Base-by-base conservation (phyloP, 768 basidiomycete genomes). In the Holtermanniella nyarrowii region DNA sequence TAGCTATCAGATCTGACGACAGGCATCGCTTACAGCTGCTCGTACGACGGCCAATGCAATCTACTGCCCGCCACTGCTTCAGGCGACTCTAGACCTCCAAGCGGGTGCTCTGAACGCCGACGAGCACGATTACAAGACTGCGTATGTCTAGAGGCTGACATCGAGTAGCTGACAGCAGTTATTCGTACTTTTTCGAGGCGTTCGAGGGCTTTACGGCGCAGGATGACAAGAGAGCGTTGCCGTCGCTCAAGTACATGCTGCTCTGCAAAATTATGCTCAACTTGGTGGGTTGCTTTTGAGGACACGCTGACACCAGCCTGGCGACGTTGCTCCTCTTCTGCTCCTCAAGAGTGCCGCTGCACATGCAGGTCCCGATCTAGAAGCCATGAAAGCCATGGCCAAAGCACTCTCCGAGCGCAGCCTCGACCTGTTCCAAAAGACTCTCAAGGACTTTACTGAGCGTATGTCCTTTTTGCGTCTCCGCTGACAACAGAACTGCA, bases 181-280 rank as follows among this genome's bases (percentile, higher is more conserved):
- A 95, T 72, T 89, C 87, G 0, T 99, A 97, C 74, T 97, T 96
- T 74, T 89, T 87, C 61, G 93, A 97, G 73, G 83, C 89, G 2
- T 96, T 97, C 57, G 95, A 99, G 73, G 89, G 83, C 47, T 76
- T 89, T 58, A 80, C 81, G 40, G 70, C 81, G 1, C 84, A 88
- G 52, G 89, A 84, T 18, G 83, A 88, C 57, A 79, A 81, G 40
- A 77, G 73, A 31, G 88, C 89, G 0, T 76, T 95, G 18, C 80
- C 79, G 1, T 89, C 89, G 3, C 76, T 99, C 58, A 97, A 99
- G 73, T 97, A 99, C 72, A 95, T 97, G 93, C 77, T 96, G 14
- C 72, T 96, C 42, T 99, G 95, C 73, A 97, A 99, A 70, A 84
- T 99, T 68, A 99, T 99, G 93, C 76, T 97, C 57, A 89, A 89